phyloP scores from a whole-genome alignment of 371 early-diverging fungal species.

The Mycotypha africana region DNA sequence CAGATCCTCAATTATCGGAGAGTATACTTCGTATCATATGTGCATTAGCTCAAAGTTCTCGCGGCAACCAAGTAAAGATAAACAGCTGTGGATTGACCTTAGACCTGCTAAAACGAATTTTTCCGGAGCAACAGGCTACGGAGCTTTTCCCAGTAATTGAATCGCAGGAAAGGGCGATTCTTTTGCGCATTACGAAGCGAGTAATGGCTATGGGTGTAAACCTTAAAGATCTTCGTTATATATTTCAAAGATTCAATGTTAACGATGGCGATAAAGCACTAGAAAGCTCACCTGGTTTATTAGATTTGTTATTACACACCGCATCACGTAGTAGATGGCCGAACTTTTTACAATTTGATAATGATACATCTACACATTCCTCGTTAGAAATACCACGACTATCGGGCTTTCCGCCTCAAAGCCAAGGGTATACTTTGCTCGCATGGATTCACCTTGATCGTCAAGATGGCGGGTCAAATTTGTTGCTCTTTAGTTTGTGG shows the following conservation, averaged over 20 bases:
- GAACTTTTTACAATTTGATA: constrained; percentile 64
- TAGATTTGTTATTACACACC: constrained; percentile 59
- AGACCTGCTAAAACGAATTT: constrained; percentile 36
- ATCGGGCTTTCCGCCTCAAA: constrained; percentile 48
- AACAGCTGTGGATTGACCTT: constrained; percentile 54
- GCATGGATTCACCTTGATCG: constrained; percentile 65
- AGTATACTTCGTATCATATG: constrained; percentile 44
- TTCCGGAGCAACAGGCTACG: constrained; percentile 4
- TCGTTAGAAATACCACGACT: constrained; percentile 37
- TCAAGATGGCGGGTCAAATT: constrained; percentile 40
- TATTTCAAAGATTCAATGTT: constrained; percentile 50
- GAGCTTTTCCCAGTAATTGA: neutral
- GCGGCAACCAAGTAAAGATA: constrained; percentile 61
- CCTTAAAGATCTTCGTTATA: constrained; percentile 49
- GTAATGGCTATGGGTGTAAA: constrained; percentile 62
- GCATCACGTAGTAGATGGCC: constrained; percentile 62
- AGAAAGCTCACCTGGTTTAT: constrained; percentile 9
- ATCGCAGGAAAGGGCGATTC: constrained; percentile 24
- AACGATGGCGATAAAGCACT: neutral
- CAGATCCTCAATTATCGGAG: constrained; percentile 32
- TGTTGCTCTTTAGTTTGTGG: constrained; percentile 48
- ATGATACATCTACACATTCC: constrained; percentile 24
- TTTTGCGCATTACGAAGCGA: constrained; percentile 49
- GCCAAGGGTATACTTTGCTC: constrained; percentile 57
- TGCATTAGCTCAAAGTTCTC: constrained; percentile 46